Evolutionary conservation across 2,329 filamentous ascomycete species (phyloP).

Genomic region (Cladosporium oxysporum): DNA sequence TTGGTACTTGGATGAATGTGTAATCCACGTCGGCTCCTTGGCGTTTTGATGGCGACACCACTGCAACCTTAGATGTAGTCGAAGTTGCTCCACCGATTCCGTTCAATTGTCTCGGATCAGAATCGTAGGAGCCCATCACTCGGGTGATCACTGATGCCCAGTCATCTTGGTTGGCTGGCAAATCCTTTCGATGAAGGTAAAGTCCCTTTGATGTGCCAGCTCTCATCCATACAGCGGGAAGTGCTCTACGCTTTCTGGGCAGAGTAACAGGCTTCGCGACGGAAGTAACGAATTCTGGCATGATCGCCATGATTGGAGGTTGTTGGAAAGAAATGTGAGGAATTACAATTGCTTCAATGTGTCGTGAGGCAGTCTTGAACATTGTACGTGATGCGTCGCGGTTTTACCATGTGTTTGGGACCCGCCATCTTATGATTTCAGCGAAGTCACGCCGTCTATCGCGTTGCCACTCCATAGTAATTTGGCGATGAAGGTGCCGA

Average conservation of each 20-base stretch:
- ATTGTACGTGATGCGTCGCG: slow-evolving; percentile 5
- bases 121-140: slow-evolving; percentile 37
- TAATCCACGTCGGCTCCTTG: slow-evolving; percentile 29
- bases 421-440: slow-evolving; percentile 9
- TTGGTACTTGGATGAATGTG: slow-evolving; percentile 28
- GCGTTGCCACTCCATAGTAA: not conserved
- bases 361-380: slow-evolving; percentile 22
- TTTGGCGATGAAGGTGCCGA: not conserved
- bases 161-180: slow-evolving; percentile 30
- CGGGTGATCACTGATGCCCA: slow-evolving; percentile 38
- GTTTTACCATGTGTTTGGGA: not conserved
- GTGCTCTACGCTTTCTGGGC: slow-evolving; percentile 21
- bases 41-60: slow-evolving; percentile 26
- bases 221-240: slow-evolving; percentile 43
- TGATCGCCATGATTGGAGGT: slow-evolving; percentile 14
- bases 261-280: not conserved
- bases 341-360: slow-evolving; percentile 18
- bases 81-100: slow-evolving; percentile 30
- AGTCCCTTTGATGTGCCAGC: slow-evolving; percentile 45
- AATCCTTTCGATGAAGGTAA: slow-evolving; percentile 40
- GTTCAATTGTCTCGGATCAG: slow-evolving; percentile 29
- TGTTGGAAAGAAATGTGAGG: slow-evolving; percentile 16
- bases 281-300: slow-evolving; percentile 20
- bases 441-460: not conserved
- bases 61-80: slow-evolving; percentile 31